phyloP scores from a whole-genome alignment of 2,329 filamentous ascomycete species.

The Fusarium oxysporum region DNA sequence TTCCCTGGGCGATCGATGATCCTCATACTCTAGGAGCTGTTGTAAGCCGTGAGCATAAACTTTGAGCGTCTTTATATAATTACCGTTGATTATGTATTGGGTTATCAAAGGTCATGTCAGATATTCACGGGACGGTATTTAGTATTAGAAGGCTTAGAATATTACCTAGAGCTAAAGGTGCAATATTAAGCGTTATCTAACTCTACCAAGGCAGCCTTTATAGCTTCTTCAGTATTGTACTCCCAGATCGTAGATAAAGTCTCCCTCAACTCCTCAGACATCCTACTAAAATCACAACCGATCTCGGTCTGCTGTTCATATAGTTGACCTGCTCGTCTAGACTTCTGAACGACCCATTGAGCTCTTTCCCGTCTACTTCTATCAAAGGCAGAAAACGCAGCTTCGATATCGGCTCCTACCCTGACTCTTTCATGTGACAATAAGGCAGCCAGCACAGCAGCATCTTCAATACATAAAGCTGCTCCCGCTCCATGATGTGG shows the following conservation, averaged over 20 bases:
- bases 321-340: neutral
- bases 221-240: fast-evolving
- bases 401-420: neutral
- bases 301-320: neutral
- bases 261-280: neutral
- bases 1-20: neutral
- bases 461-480: neutral
- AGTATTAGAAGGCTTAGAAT: neutral
- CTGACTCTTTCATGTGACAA: neutral
- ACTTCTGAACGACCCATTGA: neutral
- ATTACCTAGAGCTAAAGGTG: fast-evolving
- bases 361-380: neutral
- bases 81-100: neutral
- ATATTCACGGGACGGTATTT: fast-evolving
- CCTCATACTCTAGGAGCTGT: fast-evolving
- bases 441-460: neutral
- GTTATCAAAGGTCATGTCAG: fast-evolving
- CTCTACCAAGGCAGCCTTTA: neutral
- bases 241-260: neutral
- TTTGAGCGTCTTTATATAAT: neutral
- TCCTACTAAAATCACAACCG: neutral
- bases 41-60: neutral
- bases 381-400: neutral
- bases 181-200: neutral
- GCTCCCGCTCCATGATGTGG: neutral